Conservation (phyloP, 345 rosid species). For the Geranium brycei region DNA sequence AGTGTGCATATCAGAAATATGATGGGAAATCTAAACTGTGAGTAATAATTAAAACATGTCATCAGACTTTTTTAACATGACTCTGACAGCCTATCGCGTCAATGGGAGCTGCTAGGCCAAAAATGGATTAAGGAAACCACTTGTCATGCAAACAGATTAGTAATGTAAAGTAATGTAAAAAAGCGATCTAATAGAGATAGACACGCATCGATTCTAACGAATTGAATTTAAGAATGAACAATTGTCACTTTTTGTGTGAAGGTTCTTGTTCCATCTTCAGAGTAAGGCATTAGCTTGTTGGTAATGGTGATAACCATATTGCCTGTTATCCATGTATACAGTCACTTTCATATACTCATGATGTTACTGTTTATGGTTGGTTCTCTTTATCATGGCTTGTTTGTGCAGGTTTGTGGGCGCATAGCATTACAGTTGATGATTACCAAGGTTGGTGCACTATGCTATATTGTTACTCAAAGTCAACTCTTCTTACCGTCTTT, state of each 20-base stretch:
- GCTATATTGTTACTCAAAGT: background rate
- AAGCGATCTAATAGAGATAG: background rate
- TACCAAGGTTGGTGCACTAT: constrained; percentile 59
- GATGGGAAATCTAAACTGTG: background rate
- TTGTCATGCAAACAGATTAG: background rate
- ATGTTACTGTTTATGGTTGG: background rate
- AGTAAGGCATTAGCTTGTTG: background rate
- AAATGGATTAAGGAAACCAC: background rate
- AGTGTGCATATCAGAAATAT: background rate
- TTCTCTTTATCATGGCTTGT: constrained; percentile 2
- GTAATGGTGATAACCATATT: background rate
- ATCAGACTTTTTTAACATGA: background rate
- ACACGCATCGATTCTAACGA: too few relatives aligned
- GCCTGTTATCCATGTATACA: background rate
- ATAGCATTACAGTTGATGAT: constrained; percentile 64
- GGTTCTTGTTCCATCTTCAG: background rate
- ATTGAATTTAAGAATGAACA: background rate
- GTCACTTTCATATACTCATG: background rate
- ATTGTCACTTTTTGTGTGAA: background rate
- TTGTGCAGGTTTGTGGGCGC: constrained; percentile 50
- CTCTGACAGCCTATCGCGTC: background rate
- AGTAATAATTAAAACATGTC: background rate
- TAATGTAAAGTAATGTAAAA: too few relatives aligned
- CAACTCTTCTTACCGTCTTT: background rate
- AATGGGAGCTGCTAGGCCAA: background rate